Evolutionary conservation across 169 alveolate genomes (phyloP).

Genomic region (Plasmodium knowlesi): DNA sequence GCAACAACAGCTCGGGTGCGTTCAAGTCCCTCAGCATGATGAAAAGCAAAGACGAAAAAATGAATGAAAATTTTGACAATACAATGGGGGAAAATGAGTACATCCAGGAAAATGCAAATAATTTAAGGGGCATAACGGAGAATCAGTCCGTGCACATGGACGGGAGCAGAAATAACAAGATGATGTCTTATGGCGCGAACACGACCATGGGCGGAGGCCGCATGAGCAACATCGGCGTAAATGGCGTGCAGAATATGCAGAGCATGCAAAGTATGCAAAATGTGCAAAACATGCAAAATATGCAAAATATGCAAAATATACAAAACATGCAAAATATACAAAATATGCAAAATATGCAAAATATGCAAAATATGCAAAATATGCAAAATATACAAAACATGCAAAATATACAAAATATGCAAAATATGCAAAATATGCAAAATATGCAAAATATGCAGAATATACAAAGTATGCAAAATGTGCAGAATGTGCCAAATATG

Average conservation of each 20-base stretch:
- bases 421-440: background rate
- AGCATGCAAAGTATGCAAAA: background rate
- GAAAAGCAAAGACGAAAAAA: slow-evolving; percentile 17
- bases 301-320: background rate
- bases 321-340: background rate
- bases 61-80: slow-evolving; percentile 27
- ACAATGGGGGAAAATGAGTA: background rate
- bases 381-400: background rate
- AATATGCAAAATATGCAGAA: background rate
- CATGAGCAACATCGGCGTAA: background rate
- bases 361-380: background rate
- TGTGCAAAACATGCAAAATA: background rate
- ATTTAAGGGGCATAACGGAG: slow-evolving; percentile 8
- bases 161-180: slow-evolving; percentile 14
- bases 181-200: background rate
- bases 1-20: slow-evolving; percentile 9
- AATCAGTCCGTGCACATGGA: background rate
- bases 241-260: background rate
- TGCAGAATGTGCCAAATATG: background rate
- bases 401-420: background rate
- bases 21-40: slow-evolving; percentile 16
- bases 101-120: slow-evolving; percentile 13
- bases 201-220: background rate
- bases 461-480: background rate
- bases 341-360: background rate